Evolutionary conservation across 108 stramenopile species (phyloP), one percentile per base, ranked within the genome.

Genomic region (Fistulifera pelliculosa): DNA sequence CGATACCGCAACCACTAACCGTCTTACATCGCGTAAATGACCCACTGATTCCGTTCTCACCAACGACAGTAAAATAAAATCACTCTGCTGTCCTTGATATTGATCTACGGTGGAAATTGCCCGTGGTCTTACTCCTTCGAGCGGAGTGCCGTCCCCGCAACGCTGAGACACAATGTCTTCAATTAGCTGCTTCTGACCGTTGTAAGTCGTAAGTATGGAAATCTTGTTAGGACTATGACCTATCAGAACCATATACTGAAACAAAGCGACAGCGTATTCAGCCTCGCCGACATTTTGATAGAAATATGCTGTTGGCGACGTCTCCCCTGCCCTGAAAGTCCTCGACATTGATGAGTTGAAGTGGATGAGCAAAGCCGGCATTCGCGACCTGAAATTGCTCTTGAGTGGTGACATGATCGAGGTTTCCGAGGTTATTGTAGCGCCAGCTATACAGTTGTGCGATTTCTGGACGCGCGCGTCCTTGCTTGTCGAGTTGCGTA

Each of bases 211-310:
- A 22, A 99, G 63, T 43, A 99, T 95, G 7, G 93, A 71, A 41
- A 99, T 97, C 53, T 81, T 83, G 42, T 81, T 65, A 4, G 94
- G 78, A 21, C 93, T 84, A 57, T 98, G 96, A 39, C 99, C 99
- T 38, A 98, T 80, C 14, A 98, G 74, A 16, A 96, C 85, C 96
- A 99, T 95, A 78, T 94, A 99, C 71, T 95, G 94, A 70, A 93
- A 99, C 24, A 94, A 50, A 1, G 95, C 97, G 41, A 98, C 94
- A 6, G 84, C 85, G 60, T 93, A 99, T 68, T 99, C 99, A 1
- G 99, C 99, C 62, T 99, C 97, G 7, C 94, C 96, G 1, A 98
- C 57, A 63, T 99, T 98, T 69, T 98, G 97, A 61, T 90, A 94
- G 48, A 85, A 96, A 61, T 90, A 85, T 14, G 94, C 78, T 2